Conservation (phyloP, 495 filamentous ascomycete species). For the Haplographium delicatum region DNA sequence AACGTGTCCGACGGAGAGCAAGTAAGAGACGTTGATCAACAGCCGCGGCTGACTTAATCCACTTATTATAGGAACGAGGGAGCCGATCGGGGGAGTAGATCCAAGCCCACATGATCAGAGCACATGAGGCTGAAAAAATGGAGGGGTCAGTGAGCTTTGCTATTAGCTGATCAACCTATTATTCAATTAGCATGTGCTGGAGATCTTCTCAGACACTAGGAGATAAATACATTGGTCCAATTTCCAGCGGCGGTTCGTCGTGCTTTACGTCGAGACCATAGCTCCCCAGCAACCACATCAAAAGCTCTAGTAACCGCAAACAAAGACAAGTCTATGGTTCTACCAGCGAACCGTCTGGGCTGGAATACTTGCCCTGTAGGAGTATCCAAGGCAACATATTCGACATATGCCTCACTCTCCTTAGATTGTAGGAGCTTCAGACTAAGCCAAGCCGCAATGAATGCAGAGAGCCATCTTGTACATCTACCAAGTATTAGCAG, state of each 20-base stretch:
- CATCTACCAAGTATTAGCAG: conserved; percentile 15
- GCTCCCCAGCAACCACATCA: conserved; percentile 62
- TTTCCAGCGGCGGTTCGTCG: conserved; percentile 32
- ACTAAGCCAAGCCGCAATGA: conserved; percentile 46
- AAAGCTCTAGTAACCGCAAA: conserved; percentile 72
- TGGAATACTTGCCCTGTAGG: conserved; percentile 22
- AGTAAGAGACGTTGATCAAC: conserved; percentile 76
- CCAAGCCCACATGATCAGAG: conserved; percentile 86
- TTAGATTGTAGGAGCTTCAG: conserved; percentile 42
- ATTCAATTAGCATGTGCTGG: background rate
- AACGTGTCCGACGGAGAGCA: conserved; percentile 62
- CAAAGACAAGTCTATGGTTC: conserved; percentile 81
- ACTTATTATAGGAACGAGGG: conserved; percentile 74
- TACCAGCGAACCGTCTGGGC: conserved; percentile 54
- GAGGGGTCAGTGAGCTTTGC: conserved; percentile 58
- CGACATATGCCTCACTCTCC: conserved; percentile 36
- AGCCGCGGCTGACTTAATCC: conserved; percentile 74
- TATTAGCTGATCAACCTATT: conserved; percentile 40
- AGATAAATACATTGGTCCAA: conserved; percentile 41
- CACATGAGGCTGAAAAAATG: conserved; percentile 69
- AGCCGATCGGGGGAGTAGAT: conserved; percentile 68
- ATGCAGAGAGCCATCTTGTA: conserved; percentile 42
- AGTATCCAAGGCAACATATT: conserved; percentile 23
- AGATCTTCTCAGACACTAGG: background rate
- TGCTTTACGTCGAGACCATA: conserved; percentile 51